Percentiles rank a stretch among this genome's conserved stretches.
Evolutionary conservation across 2,329 filamentous ascomycete species (phyloP).

Genomic region (Hawksworthiomyces lignivorus): DNA sequence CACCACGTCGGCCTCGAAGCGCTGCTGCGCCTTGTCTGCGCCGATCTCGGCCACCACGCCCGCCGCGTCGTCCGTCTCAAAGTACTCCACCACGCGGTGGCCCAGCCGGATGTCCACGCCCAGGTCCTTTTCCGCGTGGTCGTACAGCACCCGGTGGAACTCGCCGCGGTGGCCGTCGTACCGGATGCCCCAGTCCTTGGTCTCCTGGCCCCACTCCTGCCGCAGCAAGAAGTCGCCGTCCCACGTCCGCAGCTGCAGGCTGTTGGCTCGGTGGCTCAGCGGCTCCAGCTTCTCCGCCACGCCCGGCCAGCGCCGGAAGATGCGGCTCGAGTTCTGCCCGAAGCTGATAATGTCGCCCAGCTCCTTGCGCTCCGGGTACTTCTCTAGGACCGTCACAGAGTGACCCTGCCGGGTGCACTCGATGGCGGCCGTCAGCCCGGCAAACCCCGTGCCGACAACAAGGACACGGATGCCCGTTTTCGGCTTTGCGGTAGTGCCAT

Average conservation of each 20-base stretch:
- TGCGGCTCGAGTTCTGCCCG: constrained; percentile 51
- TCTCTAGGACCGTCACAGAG: constrained; percentile 39
- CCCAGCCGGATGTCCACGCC: constrained; percentile 44
- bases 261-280: constrained; percentile 38
- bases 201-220: constrained; percentile 14
- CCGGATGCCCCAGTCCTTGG: constrained; percentile 31
- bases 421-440: constrained; percentile 52
- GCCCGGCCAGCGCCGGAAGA: constrained; percentile 39
- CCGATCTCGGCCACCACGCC: constrained; percentile 37
- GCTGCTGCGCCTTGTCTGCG: constrained; percentile 10
- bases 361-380: constrained; percentile 47
- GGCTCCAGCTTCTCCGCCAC: constrained; percentile 40
- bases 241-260: constrained; percentile 12
- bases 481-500: not conserved
- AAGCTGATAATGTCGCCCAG: constrained; percentile 57
- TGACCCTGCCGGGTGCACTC: constrained; percentile 55
- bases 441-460: constrained; percentile 50
- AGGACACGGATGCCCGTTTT: constrained; percentile 38
- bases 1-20: constrained; percentile 35
- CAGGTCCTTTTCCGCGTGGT: constrained; percentile 41
- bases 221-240: constrained; percentile 11
- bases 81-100: constrained; percentile 39
- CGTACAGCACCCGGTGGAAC: constrained; percentile 41
- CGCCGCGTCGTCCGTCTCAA: constrained; percentile 38
- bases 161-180: constrained; percentile 49